These are phyloP conservation scores for Parasarocladium wereldwijsianum DNA, from an alignment of 2,329 filamentous ascomycete species.

Conservation along the genomic window DNA sequence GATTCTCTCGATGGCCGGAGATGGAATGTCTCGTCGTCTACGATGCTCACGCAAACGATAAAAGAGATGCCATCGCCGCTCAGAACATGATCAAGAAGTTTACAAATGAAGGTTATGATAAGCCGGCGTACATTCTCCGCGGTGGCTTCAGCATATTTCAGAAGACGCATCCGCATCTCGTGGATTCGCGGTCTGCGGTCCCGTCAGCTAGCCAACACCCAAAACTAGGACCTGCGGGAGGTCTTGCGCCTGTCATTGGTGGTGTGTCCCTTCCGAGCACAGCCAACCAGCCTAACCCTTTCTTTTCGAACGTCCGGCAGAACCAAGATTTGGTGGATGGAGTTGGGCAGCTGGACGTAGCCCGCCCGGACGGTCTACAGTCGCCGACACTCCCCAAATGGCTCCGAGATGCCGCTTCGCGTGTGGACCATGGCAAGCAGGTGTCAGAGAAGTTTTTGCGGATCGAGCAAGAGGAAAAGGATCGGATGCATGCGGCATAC, in stretches of 20 bases:
- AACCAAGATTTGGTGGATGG: conserved; percentile 92
- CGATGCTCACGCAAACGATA: conserved; percentile 60
- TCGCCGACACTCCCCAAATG: conserved; percentile 52
- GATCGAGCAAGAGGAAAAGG: conserved; percentile 75
- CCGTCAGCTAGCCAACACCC: conserved; percentile 31
- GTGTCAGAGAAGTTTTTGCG: conserved; percentile 72
- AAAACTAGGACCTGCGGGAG: conserved; percentile 13
- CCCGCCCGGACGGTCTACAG: conserved; percentile 29
- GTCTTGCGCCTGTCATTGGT: conserved; percentile 61
- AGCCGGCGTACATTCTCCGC: conserved; percentile 58
- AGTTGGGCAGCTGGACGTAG: conserved; percentile 64
- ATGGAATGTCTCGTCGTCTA: conserved; percentile 75
- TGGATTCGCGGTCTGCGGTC: conserved; percentile 35
- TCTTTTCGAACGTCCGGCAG: conserved; percentile 92
- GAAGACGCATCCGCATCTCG: conserved; percentile 44
- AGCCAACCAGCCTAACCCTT: conserved; percentile 62
- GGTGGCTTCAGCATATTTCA: conserved; percentile 72
- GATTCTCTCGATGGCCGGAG: conserved; percentile 63
- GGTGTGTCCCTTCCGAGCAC: conserved; percentile 69
- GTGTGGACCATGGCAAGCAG: conserved; percentile 57
- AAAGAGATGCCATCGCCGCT: conserved; percentile 67
- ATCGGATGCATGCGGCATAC: conserved; percentile 77
- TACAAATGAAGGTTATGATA: conserved; percentile 64
- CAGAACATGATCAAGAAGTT: conserved; percentile 92
- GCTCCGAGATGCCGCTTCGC: conserved; percentile 55